Base-by-base conservation (phyloP, 1,284 basidiomycete genomes). In the Boletus semigastroideus region DNA sequence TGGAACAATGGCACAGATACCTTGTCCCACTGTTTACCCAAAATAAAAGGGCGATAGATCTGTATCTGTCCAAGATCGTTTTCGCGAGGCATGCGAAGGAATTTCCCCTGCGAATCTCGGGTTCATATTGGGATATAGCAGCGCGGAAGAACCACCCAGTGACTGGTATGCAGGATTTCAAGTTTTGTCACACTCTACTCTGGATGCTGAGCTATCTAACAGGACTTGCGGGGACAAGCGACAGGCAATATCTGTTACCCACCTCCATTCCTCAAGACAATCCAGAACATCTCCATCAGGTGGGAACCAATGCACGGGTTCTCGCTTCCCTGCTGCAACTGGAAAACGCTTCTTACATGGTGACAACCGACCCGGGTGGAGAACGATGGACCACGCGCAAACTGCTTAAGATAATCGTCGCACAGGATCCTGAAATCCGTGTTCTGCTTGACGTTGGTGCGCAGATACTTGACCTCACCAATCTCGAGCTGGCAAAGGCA, bases 401-500 rank as follows among this genome's bases (percentile, higher is more conserved):
- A 5, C 12, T 49, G 5, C 42, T 49, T 9, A 6, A 4, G 1
- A 31, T 11, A 11, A 11, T 49, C 4, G 42, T 39, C 28, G 12
- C 36, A 8, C 42, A 44, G 10, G 5, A 44, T 6, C 36, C 41
- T 5, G n/a, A 5, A 11, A 46, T 50, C 5, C 42, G 49, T 17
- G 49, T 50, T 3, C 10, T 50, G n/a, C 7, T 16, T 2, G 48
- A 49, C 4, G 48, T 49, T 5, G 48, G 48, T 16, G 48, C 48
- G 4, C 48, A 45, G 34, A 45, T 49, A 38, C 48, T 49, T 13
- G 48, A 49, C 37, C 19, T 42, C 8, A 28, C 48, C 4, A 49
- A 49, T 30, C 2, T 27, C 5, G 4, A 36, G 2, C 25, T 49
- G 4, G 48, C 40, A 5, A 28, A 30, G 17, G 41, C 48, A 20